phyloP scores from a whole-genome alignment of 2,329 filamentous ascomycete genomes.

The Trichoderma sp. region DNA sequence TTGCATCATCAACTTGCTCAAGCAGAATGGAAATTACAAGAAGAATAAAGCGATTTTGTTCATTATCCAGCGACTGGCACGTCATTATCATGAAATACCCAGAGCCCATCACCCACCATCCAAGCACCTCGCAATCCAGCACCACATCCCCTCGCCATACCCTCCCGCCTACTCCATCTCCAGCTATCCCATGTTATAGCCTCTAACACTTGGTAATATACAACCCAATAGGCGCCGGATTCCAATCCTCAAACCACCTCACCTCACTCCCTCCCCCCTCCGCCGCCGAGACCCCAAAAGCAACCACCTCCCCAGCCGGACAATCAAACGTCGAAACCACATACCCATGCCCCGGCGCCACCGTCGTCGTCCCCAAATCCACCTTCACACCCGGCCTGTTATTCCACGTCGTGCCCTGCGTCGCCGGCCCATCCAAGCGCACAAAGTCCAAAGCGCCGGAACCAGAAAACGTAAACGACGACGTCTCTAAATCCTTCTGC shows the following conservation, averaged over 20 bases:
- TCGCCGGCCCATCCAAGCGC: constrained; percentile 51
- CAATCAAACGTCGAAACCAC: constrained; percentile 57
- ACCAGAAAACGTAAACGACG: constrained; percentile 52
- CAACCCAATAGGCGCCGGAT: constrained; percentile 49
- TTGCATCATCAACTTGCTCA: too few relatives aligned
- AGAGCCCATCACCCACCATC: too few relatives aligned
- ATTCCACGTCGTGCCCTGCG: constrained; percentile 53
- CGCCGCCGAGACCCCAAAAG: constrained; percentile 51
- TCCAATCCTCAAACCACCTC: constrained; percentile 67
- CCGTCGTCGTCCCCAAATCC: constrained; percentile 47
- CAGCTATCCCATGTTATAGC: not conserved
- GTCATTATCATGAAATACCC: too few relatives aligned
- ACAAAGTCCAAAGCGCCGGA: constrained; percentile 57
- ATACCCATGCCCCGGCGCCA: constrained; percentile 59
- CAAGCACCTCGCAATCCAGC: too few relatives aligned
- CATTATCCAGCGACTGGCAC: too few relatives aligned
- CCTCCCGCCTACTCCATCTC: too few relatives aligned
- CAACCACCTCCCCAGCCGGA: constrained; percentile 54
- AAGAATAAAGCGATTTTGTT: too few relatives aligned
- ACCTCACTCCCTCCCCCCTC: constrained; percentile 52
- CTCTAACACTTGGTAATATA: constrained; percentile 43
- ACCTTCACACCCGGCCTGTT: constrained; percentile 51
- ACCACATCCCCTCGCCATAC: not conserved
- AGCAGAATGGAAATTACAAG: too few relatives aligned
- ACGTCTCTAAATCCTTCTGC: constrained; percentile 59